Percentiles rank a stretch among this genome's conserved stretches.
phyloP scores from a whole-genome alignment of 169 alveolate species.

The Cyclospora cayetanensis region DNA sequence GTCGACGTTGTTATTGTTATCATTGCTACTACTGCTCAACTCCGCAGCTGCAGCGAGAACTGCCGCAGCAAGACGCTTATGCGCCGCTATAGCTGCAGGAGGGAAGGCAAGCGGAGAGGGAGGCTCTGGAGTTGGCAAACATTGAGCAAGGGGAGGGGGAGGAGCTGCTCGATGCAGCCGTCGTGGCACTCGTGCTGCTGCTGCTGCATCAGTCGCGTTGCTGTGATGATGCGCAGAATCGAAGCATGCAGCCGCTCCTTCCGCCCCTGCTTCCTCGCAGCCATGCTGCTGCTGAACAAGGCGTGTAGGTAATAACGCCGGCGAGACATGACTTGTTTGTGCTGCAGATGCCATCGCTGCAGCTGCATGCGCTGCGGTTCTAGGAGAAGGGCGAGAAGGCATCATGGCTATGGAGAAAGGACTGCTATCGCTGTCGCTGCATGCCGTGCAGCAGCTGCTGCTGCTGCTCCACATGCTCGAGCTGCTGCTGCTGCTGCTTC shows the following conservation, averaged over 20 bases:
- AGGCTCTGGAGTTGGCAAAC: conserved; percentile 14
- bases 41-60: conserved; percentile 40
- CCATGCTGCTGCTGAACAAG: not conserved
- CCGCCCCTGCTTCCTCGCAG: no score
- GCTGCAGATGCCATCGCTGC: not conserved
- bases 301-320: not conserved
- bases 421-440: conserved; percentile 6
- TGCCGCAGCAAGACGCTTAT: conserved; percentile 39
- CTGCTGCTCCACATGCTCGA: no score
- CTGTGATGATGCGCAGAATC: no score
- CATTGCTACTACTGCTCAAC: not conserved
- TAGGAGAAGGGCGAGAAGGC: not conserved
- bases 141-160: not conserved
- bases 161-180: not conserved
- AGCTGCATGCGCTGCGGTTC: not conserved
- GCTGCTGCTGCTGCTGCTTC: not conserved
- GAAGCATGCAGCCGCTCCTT: no score
- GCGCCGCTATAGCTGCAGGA: conserved; percentile 34
- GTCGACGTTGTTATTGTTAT: not conserved
- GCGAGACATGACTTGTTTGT: not conserved
- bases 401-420: conserved; percentile 14
- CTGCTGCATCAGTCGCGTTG: not conserved
- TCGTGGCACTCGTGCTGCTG: not conserved
- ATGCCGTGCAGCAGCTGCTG: no score
- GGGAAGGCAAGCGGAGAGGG: conserved; percentile 29